Conservation (phyloP, 164 flowering plant genomes). For the Vitis riparia region DNA sequence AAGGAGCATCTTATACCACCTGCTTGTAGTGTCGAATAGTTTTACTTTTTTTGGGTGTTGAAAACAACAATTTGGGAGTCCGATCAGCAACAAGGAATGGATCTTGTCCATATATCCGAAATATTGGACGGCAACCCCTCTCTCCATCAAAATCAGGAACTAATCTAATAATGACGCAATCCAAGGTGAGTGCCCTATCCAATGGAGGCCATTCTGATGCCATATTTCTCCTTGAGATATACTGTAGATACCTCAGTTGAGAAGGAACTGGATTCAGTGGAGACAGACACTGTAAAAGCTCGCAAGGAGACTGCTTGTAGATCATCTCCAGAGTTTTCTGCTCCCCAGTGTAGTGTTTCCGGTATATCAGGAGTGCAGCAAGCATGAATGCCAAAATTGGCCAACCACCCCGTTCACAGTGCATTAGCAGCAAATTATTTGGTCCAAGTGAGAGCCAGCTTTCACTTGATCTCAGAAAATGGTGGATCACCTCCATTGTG, state of each 20-base stretch:
- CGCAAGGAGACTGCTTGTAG: slow-evolving; percentile 86
- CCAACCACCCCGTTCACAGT: slow-evolving; percentile 96
- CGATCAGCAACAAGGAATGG: slow-evolving; percentile 54
- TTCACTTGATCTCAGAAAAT: slow-evolving; percentile 83
- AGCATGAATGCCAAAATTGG: slow-evolving; percentile 93
- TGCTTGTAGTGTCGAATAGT: slow-evolving; percentile 66
- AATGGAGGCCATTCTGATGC: slow-evolving; percentile 89
- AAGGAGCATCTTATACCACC: slow-evolving; percentile 35
- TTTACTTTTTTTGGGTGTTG: slow-evolving; percentile 64
- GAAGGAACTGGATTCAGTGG: slow-evolving; percentile 89
- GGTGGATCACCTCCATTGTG: slow-evolving; percentile 82
- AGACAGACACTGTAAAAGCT: slow-evolving; percentile 72
- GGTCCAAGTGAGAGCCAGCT: slow-evolving; percentile 90
- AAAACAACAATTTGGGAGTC: slow-evolving; percentile 62
- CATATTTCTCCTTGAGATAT: slow-evolving; percentile 85
- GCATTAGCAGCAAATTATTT: slow-evolving; percentile 80
- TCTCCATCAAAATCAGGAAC: slow-evolving; percentile 75
- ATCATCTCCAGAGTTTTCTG: slow-evolving; percentile 92
- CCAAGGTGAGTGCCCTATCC: slow-evolving; percentile 80
- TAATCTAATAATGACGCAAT: slow-evolving; percentile 74
- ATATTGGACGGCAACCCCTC: slow-evolving; percentile 82
- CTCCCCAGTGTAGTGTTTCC: slow-evolving; percentile 83
- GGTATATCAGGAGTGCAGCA: slow-evolving; percentile 80
- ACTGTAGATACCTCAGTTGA: slow-evolving; percentile 87
- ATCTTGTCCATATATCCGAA: slow-evolving; percentile 88